Percentiles rank a stretch among this genome's conserved stretches.
Evolutionary conservation across 2,329 filamentous ascomycete genomes (phyloP).

Genomic region (Chaetomium olivaceum): DNA sequence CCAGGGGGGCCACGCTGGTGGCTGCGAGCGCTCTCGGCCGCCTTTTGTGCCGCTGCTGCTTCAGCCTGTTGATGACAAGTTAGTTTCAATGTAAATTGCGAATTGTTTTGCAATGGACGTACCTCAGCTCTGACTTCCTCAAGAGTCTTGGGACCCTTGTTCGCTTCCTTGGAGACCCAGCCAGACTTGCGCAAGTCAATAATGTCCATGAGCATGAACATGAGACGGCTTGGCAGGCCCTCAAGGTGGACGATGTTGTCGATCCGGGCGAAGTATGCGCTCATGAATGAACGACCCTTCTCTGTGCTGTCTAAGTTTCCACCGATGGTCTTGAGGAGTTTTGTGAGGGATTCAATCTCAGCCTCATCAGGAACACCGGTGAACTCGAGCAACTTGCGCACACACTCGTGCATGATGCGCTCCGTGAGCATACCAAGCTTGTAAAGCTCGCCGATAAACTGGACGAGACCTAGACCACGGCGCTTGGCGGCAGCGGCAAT

Average conservation of each 20-base stretch:
- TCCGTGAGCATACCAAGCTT: conserved; percentile 98
- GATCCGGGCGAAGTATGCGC: conserved; percentile 91
- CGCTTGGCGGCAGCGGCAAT: conserved; percentile 90
- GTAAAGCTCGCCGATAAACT: conserved; percentile 99
- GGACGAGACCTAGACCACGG: conserved; percentile 93
- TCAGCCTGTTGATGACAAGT: conserved; percentile 54
- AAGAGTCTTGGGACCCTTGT: conserved; percentile 97
- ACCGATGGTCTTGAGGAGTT: conserved; percentile 89
- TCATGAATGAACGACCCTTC: conserved; percentile 83
- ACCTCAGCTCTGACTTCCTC: conserved; percentile 84
- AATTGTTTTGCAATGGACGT: conserved; percentile 37
- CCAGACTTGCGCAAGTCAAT: conserved; percentile 74
- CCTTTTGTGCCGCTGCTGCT: conserved; percentile 76
- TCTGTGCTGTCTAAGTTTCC: conserved; percentile 79
- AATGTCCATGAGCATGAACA: conserved; percentile 96
- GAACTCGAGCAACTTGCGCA: conserved; percentile 95
- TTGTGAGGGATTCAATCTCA: conserved; percentile 92
- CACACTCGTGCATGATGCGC: conserved; percentile 99
- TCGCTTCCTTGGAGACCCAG: conserved; percentile 84
- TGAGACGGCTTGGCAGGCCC: conserved; percentile 80
- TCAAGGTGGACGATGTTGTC: conserved; percentile 76
- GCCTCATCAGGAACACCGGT: conserved; percentile 91
- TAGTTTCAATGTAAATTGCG: conserved; percentile 1
- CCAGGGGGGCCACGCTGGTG: conserved; percentile 67
- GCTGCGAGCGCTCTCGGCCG: conserved; percentile 65